Base-by-base conservation (phyloP, 768 basidiomycete genomes). In the Boletus coccyginus region DNA sequence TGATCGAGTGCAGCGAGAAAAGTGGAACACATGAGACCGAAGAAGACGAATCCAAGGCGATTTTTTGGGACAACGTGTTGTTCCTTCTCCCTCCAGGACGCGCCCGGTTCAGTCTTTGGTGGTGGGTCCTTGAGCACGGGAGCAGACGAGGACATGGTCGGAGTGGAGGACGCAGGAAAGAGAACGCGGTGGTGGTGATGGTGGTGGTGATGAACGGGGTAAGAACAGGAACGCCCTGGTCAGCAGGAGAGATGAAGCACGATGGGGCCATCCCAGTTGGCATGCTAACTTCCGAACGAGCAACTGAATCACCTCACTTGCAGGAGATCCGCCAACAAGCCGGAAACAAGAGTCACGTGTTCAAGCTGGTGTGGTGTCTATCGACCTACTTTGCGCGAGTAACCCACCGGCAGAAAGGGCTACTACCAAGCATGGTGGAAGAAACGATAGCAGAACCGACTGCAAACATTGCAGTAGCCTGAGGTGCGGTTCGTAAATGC, bases 1-100 rank as follows among this genome's bases (percentile, higher is more conserved):
- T 77, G 78, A 58, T 82, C 81, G 35, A 82, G 66, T 13, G 81
- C 80, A 1, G 81, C 77, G 29, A 79, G 65, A 65, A 80, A 79
- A 14, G 65, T 68, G 55, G 65, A 69, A 46, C 68, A 70, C 78
- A 79, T 79, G 38, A 80, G 64, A 29, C 78, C 77, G 36, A 72
- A 62, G 38, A 79, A 77, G 0, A 80, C 78, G 41, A 79, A 66
- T 13, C 68, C 64, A 6, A 79, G 65, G 17, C 71, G 68, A 59
- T 79, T 79, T 51, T 75, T 70, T 1, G 78, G 79, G 0, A 79
- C 62, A 27, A 77, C 64, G 53, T 79, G 77, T 44, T 75, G 64
- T 46, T 79, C 78, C 13, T 62, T 52, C 12, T 53, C 58, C 50
- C 74, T 74, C 77, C 78, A 79, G 14, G 72, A 68, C 7, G 67